phyloP scores from a whole-genome alignment of 768 basidiomycete species.

The Auricularia auricula-judae region DNA sequence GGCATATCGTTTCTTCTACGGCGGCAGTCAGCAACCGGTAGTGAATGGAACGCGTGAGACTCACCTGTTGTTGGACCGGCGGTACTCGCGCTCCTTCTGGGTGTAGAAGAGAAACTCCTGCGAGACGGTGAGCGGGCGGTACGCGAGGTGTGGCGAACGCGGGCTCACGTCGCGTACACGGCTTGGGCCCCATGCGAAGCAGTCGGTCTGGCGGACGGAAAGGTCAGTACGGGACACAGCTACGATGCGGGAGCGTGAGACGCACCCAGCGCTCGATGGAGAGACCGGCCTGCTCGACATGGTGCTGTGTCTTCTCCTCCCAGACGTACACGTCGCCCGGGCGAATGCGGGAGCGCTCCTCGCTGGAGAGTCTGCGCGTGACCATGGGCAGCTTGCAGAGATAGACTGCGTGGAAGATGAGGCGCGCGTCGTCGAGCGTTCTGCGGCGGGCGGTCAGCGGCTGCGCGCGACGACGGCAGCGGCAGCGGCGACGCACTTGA shows the following conservation, averaged over 20 bases:
- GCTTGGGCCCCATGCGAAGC: neutral
- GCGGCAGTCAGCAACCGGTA: neutral
- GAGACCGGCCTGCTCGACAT: slow-evolving; percentile 23
- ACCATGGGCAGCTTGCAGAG: slow-evolving; percentile 59
- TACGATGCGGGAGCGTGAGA: neutral
- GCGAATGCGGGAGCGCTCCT: slow-evolving; percentile 46
- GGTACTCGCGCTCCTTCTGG: neutral
- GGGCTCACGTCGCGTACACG: neutral
- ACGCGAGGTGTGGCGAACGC: neutral
- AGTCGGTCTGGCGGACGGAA: neutral
- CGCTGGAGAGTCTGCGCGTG: slow-evolving; percentile 70
- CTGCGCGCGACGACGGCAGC: neutral
- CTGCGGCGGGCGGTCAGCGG: neutral
- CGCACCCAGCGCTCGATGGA: slow-evolving; percentile 22
- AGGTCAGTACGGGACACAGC: neutral
- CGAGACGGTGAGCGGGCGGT: neutral
- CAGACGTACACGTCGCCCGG: slow-evolving; percentile 36
- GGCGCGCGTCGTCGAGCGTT: slow-evolving; percentile 63
- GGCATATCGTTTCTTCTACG: neutral
- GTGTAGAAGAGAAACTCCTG: neutral
- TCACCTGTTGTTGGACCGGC: neutral
- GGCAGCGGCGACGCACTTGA: slow-evolving; percentile 32
- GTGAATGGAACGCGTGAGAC: neutral
- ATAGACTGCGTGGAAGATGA: slow-evolving; percentile 72
- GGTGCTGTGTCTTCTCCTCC: slow-evolving; percentile 22